Conservation (phyloP, 495 filamentous ascomycete species). For the Hypoxylon lenormandii region DNA sequence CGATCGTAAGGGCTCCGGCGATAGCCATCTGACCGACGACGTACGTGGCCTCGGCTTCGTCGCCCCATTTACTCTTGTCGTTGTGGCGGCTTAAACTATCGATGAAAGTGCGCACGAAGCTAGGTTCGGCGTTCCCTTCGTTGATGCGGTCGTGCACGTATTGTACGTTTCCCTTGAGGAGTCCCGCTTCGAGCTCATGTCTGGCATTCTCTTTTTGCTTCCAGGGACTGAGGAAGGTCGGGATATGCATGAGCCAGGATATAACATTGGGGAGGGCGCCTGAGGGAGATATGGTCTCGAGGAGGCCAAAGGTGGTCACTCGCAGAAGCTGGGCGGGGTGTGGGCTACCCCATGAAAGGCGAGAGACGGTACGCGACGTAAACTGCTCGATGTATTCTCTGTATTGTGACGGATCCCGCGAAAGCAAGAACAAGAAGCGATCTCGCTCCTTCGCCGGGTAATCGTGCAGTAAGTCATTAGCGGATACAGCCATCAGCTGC, state of each 20-base stretch:
- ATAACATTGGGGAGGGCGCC: slow-evolving; percentile 67
- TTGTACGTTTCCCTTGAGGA: slow-evolving; percentile 56
- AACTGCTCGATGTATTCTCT: slow-evolving; percentile 69
- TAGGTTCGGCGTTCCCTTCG: slow-evolving; percentile 48
- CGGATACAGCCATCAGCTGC: slow-evolving; percentile 64
- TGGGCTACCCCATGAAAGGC: slow-evolving; percentile 69
- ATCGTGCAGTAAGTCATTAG: slow-evolving; percentile 58
- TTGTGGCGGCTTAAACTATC: slow-evolving; percentile 40
- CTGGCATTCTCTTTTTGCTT: slow-evolving; percentile 61
- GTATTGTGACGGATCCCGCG: slow-evolving; percentile 59
- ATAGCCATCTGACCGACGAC: slow-evolving; percentile 65
- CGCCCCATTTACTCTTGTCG: slow-evolving; percentile 37
- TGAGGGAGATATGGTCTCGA: slow-evolving; percentile 68
- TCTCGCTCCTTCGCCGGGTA: slow-evolving; percentile 68
- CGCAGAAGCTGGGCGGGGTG: slow-evolving; percentile 62
- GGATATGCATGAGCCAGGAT: slow-evolving; percentile 60
- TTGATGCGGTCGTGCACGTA: slow-evolving; percentile 53
- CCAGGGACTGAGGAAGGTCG: slow-evolving; percentile 62
- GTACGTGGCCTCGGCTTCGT: slow-evolving; percentile 55
- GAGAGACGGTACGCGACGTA: slow-evolving; percentile 68
- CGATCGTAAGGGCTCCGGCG: slow-evolving; percentile 62
- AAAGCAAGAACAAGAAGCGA: slow-evolving; percentile 64
- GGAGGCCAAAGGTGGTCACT: slow-evolving; percentile 67
- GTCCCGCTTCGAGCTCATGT: slow-evolving; percentile 54
- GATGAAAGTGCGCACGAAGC: slow-evolving; percentile 61